phyloP scores from a whole-genome alignment of 2,329 filamentous ascomycete species.

The Trichophyton schoenleinii region DNA sequence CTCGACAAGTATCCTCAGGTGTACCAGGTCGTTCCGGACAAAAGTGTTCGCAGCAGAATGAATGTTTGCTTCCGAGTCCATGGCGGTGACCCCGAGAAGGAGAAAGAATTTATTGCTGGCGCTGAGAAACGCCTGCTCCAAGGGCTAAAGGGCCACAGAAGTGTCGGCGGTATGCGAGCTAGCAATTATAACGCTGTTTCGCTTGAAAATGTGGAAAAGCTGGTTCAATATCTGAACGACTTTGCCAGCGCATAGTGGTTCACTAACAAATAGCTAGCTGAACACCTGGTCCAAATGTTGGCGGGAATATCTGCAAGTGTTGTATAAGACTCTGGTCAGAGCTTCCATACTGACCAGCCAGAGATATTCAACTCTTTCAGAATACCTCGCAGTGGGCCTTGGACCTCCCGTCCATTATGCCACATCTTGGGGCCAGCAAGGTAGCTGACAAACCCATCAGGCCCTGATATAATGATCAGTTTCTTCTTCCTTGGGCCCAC shows the following conservation, averaged over 20 bases:
- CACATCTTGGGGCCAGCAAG: slow-evolving; percentile 72
- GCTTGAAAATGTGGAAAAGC: slow-evolving; percentile 32
- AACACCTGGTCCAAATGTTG: too few relatives aligned
- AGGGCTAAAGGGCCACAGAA: slow-evolving; percentile 80
- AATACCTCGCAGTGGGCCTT: slow-evolving; percentile 61
- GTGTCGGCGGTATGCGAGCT: slow-evolving; percentile 71
- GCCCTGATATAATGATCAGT: slow-evolving; percentile 74
- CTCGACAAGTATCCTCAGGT: slow-evolving; percentile 60
- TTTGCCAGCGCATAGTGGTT: slow-evolving; percentile 32
- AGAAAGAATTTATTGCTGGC: slow-evolving; percentile 68
- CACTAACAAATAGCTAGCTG: not conserved
- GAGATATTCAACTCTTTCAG: slow-evolving; percentile 47
- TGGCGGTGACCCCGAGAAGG: slow-evolving; percentile 52
- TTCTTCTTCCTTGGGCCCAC: slow-evolving; percentile 19
- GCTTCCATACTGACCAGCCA: slow-evolving; percentile 47
- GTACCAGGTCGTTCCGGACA: slow-evolving; percentile 70
- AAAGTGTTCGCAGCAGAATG: slow-evolving; percentile 69
- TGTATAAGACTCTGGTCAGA: slow-evolving; percentile 27
- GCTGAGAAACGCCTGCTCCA: slow-evolving; percentile 56
- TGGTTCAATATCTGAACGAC: slow-evolving; percentile 37
- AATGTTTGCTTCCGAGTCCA: slow-evolving; percentile 84
- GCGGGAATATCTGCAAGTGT: not conserved
- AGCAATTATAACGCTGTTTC: slow-evolving; percentile 83
- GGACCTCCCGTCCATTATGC: slow-evolving; percentile 57
- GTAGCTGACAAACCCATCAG: slow-evolving; percentile 73